Evolutionary conservation across 78 protist species (phyloP), one percentile per base, ranked within the genome.

Genomic region (Monocercomonoides exilis): DNA sequence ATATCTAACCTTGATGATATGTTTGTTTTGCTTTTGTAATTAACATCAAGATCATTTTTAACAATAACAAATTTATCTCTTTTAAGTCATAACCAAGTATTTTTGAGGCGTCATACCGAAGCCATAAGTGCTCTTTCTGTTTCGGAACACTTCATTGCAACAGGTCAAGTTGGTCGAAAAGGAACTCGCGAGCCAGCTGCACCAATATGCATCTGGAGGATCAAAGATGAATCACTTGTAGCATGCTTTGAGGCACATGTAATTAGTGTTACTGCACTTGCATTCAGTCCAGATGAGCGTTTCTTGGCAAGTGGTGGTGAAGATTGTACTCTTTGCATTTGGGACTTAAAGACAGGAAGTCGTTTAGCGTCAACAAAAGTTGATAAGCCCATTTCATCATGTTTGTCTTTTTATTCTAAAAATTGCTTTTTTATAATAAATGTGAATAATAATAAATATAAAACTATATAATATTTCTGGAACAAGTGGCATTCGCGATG

Each of bases 161-260:
- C 82, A 4, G 82, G 82, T 21, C 82, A 79, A 79, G n/a, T 79
- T 6, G 82, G 82, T 32, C 4, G 45, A 5, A 4, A 32, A 33
- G 43, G 82, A 21, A 79, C 82, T 32, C 82, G 11, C 82, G 82
- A 79, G n/a, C 82, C 43, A 21, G 11, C 5, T 6, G 82, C 82
- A 5, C 82, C 82, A 33, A 21, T 79, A 29, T 33, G 6, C 11
- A 41, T 79, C 4, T 79, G 82, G 82, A 21, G 21, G 45, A 5
- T 33, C 36, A 21, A 6, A 6, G 5, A 41, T 21, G 5, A 21
- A 38, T 33, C n/a, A 21, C 11, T 6, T 4, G 45, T 6, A 33
- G n/a, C 5, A 33, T 4, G 6, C 43, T 41, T 79, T 32, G 11
- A 6, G 43, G 5, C 6, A 21, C 82, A 79, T 41, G 36, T 21